phyloP scores from a whole-genome alignment of 345 rosid species.

The Brassica carinata region DNA sequence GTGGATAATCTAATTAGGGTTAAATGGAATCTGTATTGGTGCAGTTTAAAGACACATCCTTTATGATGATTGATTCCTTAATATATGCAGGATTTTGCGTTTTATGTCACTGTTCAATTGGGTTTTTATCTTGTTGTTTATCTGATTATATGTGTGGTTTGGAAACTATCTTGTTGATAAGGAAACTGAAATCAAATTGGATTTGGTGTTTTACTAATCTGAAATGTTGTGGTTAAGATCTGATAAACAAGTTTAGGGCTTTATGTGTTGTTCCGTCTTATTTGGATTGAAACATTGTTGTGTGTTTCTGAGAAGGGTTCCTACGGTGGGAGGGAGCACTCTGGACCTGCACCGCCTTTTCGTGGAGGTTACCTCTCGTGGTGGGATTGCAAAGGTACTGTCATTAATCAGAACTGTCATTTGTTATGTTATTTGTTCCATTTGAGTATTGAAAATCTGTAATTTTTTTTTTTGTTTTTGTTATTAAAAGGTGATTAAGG shows the following conservation, averaged over 20 bases:
- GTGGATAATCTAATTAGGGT: slow-evolving; percentile 16
- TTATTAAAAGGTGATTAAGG: slow-evolving; percentile 58
- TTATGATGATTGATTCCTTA: neutral
- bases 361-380: slow-evolving; percentile 83
- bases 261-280: neutral
- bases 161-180: neutral
- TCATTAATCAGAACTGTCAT: neutral
- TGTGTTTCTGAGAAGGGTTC: slow-evolving; percentile 54
- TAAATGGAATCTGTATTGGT: slow-evolving; percentile 8
- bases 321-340: slow-evolving; percentile 76
- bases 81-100: neutral
- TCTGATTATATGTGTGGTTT: neutral
- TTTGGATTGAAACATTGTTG: slow-evolving; percentile 1
- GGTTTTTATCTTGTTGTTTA: neutral
- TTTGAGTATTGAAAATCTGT: slow-evolving; percentile 21
- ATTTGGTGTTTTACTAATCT: slow-evolving; percentile 25
- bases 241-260: neutral
- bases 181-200: slow-evolving; percentile 18
- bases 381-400: slow-evolving; percentile 68
- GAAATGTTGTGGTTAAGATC: slow-evolving; percentile 5
- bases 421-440: neutral
- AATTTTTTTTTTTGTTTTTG: neutral
- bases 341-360: slow-evolving; percentile 86
- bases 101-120: slow-evolving; percentile 24
- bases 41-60: slow-evolving; percentile 1